These are phyloP conservation scores for Bertia moriformis DNA, from an alignment of 2,329 filamentous ascomycete genomes.

Conservation along the genomic window DNA sequence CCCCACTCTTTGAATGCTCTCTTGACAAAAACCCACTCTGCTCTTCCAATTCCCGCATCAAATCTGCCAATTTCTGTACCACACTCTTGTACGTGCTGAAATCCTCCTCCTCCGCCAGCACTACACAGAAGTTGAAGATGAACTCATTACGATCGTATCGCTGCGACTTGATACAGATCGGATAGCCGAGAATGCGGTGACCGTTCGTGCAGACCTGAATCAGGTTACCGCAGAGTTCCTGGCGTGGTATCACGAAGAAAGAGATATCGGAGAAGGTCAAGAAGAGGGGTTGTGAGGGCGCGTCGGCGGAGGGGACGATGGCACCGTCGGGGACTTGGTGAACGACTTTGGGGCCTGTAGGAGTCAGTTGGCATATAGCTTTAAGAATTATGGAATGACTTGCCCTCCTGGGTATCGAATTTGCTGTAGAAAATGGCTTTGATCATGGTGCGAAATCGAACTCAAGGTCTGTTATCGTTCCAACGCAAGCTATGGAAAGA, in stretches of 20 bases:
- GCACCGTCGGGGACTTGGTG: slow-evolving; percentile 49
- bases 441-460: slow-evolving; percentile 6
- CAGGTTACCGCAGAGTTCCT: slow-evolving; percentile 51
- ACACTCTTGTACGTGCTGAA: slow-evolving; percentile 42
- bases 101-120: slow-evolving; percentile 42
- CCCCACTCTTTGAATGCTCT: slow-evolving; percentile 19
- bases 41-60: slow-evolving; percentile 48
- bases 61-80: slow-evolving; percentile 44
- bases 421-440: slow-evolving; percentile 12
- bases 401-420: slow-evolving; percentile 11
- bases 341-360: slow-evolving; percentile 43
- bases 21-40: slow-evolving; percentile 41
- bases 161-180: slow-evolving; percentile 44
- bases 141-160: slow-evolving; percentile 51
- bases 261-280: slow-evolving; percentile 40
- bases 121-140: slow-evolving; percentile 56
- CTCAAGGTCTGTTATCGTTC: too few relatives aligned
- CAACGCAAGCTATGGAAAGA: too few relatives aligned
- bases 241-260: slow-evolving; percentile 51
- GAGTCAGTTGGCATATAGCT: background rate
- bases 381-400: background rate
- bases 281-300: slow-evolving; percentile 29
- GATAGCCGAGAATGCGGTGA: slow-evolving; percentile 47
- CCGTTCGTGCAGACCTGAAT: slow-evolving; percentile 33
- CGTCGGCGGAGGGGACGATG: slow-evolving; percentile 22